Base-by-base conservation (phyloP, 2,329 filamentous ascomycete species). In the Dendrostoma leiphaemia region DNA sequence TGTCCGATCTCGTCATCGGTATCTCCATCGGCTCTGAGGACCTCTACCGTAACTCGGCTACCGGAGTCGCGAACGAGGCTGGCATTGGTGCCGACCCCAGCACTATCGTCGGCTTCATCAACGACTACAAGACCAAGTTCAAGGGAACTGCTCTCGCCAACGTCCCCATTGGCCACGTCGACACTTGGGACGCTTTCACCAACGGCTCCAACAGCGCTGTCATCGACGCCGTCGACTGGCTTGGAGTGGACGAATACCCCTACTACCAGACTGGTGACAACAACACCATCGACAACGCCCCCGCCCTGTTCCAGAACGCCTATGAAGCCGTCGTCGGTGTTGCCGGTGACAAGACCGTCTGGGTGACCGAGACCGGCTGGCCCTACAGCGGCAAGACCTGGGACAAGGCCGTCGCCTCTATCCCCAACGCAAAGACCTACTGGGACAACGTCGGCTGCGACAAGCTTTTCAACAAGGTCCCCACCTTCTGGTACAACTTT, bases 21-120 rank as follows among this genome's bases (percentile, higher is more conserved):
- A 93, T 96, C 72, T 92, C 90, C 0, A 84, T 96, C 50, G 91
- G 91, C 59, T 89, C 82, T 61, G 91, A 96, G 78, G 91, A 96
- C 69, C 80, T 94, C 40, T 94, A 94, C 79, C 87, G 90, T 65
- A 82, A 80, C 71, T 89, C 89, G 0, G 80, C 82, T n/a, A 86
- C 79, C 9, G 90, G 89, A 53, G 80, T 86, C 57, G 71, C 76
- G 48, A 83, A 84, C 65, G 72, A 82, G 1, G 82, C 84, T 34
- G 82, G 84, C 53, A 69, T 80, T 34, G 91, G 91, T 60, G 76
- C 80, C 37, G 71, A 79, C 46, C 87, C 90, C 5, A 73, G 76
- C 35, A 76, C 75, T 10, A 74, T 96, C 35, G 79, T 84, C 63
- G 69, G 73, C 54, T 94, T 91, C 73, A 90, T 96, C 75, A 70